Evolutionary conservation across 208 protist species (phyloP).

Genomic region (Trypanosoma conorhini): DNA sequence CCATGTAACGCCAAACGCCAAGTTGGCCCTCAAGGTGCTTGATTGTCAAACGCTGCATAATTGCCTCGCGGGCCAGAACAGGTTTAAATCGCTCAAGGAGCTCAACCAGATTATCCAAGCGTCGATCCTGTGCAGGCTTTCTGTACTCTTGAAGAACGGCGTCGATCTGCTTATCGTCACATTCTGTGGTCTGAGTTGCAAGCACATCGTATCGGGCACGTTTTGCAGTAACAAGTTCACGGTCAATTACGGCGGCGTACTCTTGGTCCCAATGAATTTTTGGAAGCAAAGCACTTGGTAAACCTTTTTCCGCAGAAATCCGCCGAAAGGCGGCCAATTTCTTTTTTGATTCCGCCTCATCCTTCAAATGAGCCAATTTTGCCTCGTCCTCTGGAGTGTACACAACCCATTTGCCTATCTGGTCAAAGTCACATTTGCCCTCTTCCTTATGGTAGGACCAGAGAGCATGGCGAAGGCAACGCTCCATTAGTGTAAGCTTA

Average conservation of each 20-base stretch:
- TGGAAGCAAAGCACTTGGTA: slow-evolving; percentile 60
- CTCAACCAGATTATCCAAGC: slow-evolving; percentile 85
- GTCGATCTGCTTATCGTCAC: slow-evolving; percentile 87
- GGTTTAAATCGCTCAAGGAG: slow-evolving; percentile 93
- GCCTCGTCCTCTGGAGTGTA: slow-evolving; percentile 90
- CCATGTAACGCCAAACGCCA: slow-evolving; percentile 92
- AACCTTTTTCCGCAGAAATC: slow-evolving; percentile 56
- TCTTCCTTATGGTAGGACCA: slow-evolving; percentile 93
- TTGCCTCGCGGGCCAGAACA: slow-evolving; percentile 91
- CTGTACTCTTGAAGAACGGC: slow-evolving; percentile 85
- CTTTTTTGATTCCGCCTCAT: slow-evolving; percentile 73
- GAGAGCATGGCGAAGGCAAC: slow-evolving; percentile 90
- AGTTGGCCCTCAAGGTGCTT: slow-evolving; percentile 93
- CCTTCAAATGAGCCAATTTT: slow-evolving; percentile 72
- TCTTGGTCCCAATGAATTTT: slow-evolving; percentile 80
- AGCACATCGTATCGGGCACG: slow-evolving; percentile 87
- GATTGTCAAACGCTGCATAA: slow-evolving; percentile 92
- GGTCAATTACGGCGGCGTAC: slow-evolving; percentile 76
- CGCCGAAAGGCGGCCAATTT: slow-evolving; percentile 79
- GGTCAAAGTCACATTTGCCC: slow-evolving; percentile 79
- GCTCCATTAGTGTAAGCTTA: slow-evolving; percentile 90
- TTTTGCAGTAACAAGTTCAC: slow-evolving; percentile 89
- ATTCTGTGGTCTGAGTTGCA: slow-evolving; percentile 70
- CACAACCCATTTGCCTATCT: slow-evolving; percentile 91
- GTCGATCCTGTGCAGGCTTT: slow-evolving; percentile 80